These are phyloP conservation scores for Aspergillus intermedius DNA, from an alignment of 2,329 filamentous ascomycete genomes.

Conservation along the genomic window DNA sequence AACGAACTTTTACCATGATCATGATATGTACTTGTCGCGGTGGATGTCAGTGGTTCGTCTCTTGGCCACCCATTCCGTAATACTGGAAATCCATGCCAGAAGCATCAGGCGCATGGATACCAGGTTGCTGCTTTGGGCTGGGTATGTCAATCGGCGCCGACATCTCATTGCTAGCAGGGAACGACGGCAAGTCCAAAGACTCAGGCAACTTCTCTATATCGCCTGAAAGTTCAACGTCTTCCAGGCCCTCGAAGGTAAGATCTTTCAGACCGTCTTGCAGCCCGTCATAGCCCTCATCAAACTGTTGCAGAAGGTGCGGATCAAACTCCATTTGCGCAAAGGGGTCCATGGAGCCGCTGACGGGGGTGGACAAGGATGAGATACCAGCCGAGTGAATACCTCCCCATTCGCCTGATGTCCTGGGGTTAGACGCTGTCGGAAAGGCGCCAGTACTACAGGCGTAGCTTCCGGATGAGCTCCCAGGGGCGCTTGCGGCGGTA, in stretches of 20 bases:
- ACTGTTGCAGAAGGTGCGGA: constrained; percentile 30
- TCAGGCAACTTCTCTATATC: constrained; percentile 1
- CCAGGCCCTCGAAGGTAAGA: constrained; percentile 14
- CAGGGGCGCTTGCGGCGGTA: constrained; percentile 28
- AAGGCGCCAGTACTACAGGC: constrained; percentile 27
- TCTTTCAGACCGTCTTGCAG: constrained; percentile 25
- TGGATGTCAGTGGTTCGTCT: not conserved
- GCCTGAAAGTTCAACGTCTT: constrained; percentile 2
- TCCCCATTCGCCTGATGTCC: constrained; percentile 28
- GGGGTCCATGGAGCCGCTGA: constrained; percentile 23
- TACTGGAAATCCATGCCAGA: not conserved
- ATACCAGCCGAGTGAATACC: constrained; percentile 24
- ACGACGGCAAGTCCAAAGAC: too few relatives aligned
- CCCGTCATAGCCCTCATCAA: constrained; percentile 30
- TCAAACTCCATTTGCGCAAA: constrained; percentile 35
- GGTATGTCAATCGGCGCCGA: not conserved
- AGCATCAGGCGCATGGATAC: not conserved
- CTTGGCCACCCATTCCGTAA: not conserved
- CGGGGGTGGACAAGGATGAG: constrained; percentile 28
- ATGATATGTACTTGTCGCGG: not conserved
- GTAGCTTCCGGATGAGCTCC: constrained; percentile 30
- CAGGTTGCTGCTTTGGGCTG: not conserved
- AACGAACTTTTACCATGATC: not conserved
- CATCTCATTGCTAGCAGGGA: not conserved
- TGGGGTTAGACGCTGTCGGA: constrained; percentile 18